Evolutionary conservation across 129 eudicot genomes (phyloP), one percentile per base, ranked within the genome.

Genomic region (Cynara cardunculus): DNA sequence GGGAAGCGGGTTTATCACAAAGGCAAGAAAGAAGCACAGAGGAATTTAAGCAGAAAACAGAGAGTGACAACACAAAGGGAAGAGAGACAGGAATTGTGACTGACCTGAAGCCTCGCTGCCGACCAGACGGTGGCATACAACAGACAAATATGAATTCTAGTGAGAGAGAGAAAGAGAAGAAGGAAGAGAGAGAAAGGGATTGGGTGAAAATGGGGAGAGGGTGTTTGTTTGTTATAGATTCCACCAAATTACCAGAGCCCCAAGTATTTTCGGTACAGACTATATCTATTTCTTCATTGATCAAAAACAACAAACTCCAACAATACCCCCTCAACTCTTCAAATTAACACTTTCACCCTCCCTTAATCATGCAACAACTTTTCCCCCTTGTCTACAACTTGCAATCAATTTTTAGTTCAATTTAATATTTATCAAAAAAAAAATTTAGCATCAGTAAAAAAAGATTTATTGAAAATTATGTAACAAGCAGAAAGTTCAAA

Each of bases 101-200:
- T 62, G 86, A 77, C 77, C 78, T 61, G 78, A 77, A 72, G 82
- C 18, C 44, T 83, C 65, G 77, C 76, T 83, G 86, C 86, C 83
- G 86, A 83, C 82, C 86, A 76, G 86, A 82, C 78, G 76, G 82
- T 72, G 74, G 80, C 85, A 83, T 31, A 83, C 61, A 83, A 83
- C 44, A 83, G 86, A 83, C 86, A 83, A 83, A 72, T 82, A 6
- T 74, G 41, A 84, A 49, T 31, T 72, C 76, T 49, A 44, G 87
- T 64, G 83, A 84, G 80, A 79, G 71, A 83, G 2, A 76, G 19
- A 4, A 59, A 71, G 2, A 75, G 28, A 61, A 37, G 49, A 31
- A 49, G 30, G 2, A 7, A 25, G 24, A 65, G 21, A 30, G 19
- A 66, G 18, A 68, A 56, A 68, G 30, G 26, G 64, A 68, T 78